A percentile compares a stretch with the other conserved stretches of the same genome.
Evolutionary conservation across 805 yeast species (phyloP).

Genomic region (Metschnikowia corniflorae): DNA sequence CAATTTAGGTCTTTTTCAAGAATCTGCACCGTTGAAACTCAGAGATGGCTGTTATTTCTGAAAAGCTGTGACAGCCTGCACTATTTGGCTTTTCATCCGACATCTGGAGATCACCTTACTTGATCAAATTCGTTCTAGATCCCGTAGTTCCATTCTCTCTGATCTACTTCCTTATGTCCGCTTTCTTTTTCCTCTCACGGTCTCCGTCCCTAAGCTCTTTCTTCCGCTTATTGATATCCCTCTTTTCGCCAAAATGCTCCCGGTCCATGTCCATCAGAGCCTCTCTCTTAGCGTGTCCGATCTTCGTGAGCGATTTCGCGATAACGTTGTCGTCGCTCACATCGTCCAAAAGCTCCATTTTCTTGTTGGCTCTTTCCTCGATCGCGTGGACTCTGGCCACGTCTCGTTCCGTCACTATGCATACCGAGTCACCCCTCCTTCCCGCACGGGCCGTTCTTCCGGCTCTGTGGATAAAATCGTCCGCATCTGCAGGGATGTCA

Average conservation of each 20-base stretch:
- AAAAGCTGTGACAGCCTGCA: no score
- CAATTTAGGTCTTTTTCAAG: no score
- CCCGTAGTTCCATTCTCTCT: no score
- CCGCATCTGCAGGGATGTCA: slow-evolving; percentile 94
- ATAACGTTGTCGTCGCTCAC: slow-evolving; percentile 77
- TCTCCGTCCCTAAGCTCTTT: slow-evolving; percentile 10
- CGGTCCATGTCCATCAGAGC: slow-evolving; percentile 91
- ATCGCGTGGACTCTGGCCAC: slow-evolving; percentile 77
- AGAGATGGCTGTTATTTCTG: no score
- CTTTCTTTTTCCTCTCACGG: background rate
- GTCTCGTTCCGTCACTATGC: slow-evolving; percentile 83
- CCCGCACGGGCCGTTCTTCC: slow-evolving; percentile 99
- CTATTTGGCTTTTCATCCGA: no score
- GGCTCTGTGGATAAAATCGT: slow-evolving; percentile 92
- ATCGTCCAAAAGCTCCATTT: slow-evolving; percentile 70
- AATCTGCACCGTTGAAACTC: no score
- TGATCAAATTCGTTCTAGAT: no score
- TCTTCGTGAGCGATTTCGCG: slow-evolving; percentile 62
- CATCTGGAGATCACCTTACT: no score
- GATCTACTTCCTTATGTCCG: no score
- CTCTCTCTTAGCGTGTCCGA: slow-evolving; percentile 83
- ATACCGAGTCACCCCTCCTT: slow-evolving; percentile 75
- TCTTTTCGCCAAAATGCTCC: slow-evolving; percentile 80
- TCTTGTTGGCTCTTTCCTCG: slow-evolving; percentile 76
- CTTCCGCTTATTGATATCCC: slow-evolving; percentile 48